Base-by-base conservation (phyloP, 805 yeast genomes). In the Zygoascus tannicola region DNA sequence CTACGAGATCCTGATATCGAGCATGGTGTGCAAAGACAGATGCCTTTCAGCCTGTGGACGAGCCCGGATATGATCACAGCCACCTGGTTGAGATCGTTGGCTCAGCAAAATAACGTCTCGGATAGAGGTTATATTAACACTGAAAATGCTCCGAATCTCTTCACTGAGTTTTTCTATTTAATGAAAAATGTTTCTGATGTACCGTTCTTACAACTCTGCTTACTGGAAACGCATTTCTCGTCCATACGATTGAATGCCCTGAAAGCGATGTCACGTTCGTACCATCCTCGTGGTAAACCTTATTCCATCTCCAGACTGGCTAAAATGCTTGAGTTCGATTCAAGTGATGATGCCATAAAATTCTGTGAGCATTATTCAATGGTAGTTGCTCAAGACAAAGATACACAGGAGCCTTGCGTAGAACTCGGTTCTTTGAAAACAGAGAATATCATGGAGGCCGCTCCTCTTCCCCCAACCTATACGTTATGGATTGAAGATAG, bases 1-100 rank as follows among this genome's bases (percentile, higher is more conserved):
- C 64, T 85, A 5, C 70, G 85, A 52, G 97, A 92, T 58, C 80
- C 92, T 0, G 97, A 87, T 52, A 65, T 85, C 39, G 96, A 85
- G 50, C 69, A 87, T 44, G 82, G 76, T 49, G 58, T 83, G 8
- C 40, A 37, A 37, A 94, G 85, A 57, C 65, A 69, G 14, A 62
- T 87, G 32, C 95, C 97, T 0, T 44, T 50, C 2, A 55, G 65
- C 2, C 68, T 90, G 1, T 68, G 78, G 30, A 54, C 71, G 19
- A 71, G 81, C 56, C 65, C 67, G 0, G 56, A 67, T 10, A 78
- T 92, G 10, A 92, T 82, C 56, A 57, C 78, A 19, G 95, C 95
- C 1, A 57, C 87, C 26, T 73, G 74, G 56, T 66, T 90, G 40
- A 71, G 97, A 49, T 74, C 78, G 16, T 56, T 84, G 22, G 66